A percentile compares a stretch with the other conserved stretches of the same genome.
phyloP scores from a whole-genome alignment of 106 monocot species.

The Acorus gramineus region DNA sequence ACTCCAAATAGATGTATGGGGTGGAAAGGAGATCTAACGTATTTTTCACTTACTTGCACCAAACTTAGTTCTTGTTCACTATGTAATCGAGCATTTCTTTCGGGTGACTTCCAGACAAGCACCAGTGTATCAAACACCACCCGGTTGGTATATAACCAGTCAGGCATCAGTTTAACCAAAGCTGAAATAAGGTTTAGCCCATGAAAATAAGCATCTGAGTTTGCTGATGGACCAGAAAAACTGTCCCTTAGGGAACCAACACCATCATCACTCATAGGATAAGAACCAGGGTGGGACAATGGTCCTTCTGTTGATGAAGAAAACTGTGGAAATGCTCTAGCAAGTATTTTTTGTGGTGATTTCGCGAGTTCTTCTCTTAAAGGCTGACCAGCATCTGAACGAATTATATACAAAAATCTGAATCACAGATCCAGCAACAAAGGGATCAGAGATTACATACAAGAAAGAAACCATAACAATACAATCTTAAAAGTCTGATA shows the following conservation, averaged over 20 bases:
- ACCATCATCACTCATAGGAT: constrained; percentile 47
- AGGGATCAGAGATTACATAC: not conserved
- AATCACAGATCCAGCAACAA: constrained; percentile 11
- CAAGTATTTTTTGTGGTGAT: constrained; percentile 82
- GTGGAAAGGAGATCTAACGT: not conserved
- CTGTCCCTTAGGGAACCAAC: constrained; percentile 32
- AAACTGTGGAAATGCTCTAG: constrained; percentile 77
- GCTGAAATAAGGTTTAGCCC: constrained; percentile 74
- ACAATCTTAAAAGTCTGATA: not conserved
- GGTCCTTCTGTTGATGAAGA: constrained; percentile 30
- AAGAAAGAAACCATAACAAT: not conserved
- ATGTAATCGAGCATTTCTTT: constrained; percentile 68
- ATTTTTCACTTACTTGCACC: constrained; percentile 46
- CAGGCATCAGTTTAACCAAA: constrained; percentile 90
- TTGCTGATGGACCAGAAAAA: constrained; percentile 22
- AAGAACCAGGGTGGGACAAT: constrained; percentile 21
- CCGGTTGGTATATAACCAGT: constrained; percentile 79
- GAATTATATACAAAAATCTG: constrained; percentile 91
- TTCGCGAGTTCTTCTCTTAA: constrained; percentile 86
- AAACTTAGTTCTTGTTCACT: constrained; percentile 86
- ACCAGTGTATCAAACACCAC: constrained; percentile 77
- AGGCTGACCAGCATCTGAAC: constrained; percentile 77
- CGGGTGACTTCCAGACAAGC: constrained; percentile 84
- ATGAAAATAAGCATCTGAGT: constrained; percentile 85
- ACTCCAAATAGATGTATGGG: not conserved